A percentile compares a stretch with the other conserved stretches of the same genome.
These are phyloP conservation scores for Heritiera fomes DNA, from an alignment of 345 rosid species.

Conservation along the genomic window DNA sequence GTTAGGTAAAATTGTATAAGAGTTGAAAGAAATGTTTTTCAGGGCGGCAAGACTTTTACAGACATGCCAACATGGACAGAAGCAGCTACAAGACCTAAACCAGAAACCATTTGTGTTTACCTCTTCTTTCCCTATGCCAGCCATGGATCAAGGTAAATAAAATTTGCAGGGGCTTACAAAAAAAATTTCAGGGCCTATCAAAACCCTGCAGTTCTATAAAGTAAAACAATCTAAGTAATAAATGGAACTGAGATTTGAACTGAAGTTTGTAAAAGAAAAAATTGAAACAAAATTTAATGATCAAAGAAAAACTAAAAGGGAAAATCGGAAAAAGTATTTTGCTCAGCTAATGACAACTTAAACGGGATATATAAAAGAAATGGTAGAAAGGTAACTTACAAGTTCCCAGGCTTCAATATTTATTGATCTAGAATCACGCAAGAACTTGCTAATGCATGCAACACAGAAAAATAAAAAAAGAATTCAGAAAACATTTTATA, in stretches of 20 bases:
- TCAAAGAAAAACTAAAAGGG: not conserved
- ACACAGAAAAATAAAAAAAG: not conserved
- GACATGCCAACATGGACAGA: not conserved
- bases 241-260: not conserved
- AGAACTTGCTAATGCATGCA: conserved; percentile 51
- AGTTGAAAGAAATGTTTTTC: not conserved
- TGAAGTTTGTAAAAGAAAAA: not conserved
- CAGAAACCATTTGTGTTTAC: not conserved
- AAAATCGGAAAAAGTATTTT: not conserved
- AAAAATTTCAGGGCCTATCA: not conserved
- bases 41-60: not conserved
- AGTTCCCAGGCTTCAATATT: conserved; percentile 81
- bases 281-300: not conserved
- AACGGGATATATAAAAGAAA: not conserved
- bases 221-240: not conserved
- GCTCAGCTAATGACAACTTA: conserved; percentile 15
- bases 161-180: not conserved
- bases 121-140: not conserved
- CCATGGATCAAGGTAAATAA: not conserved
- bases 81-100: not conserved
- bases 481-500: not conserved
- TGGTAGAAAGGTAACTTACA: conserved; percentile 33
- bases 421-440: conserved; percentile 43
- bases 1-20: not conserved
- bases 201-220: not conserved